Evolutionary conservation across 768 basidiomycete genomes (phyloP), one percentile per base, ranked within the genome.

Genomic region (Pleurotus cornucopiae): DNA sequence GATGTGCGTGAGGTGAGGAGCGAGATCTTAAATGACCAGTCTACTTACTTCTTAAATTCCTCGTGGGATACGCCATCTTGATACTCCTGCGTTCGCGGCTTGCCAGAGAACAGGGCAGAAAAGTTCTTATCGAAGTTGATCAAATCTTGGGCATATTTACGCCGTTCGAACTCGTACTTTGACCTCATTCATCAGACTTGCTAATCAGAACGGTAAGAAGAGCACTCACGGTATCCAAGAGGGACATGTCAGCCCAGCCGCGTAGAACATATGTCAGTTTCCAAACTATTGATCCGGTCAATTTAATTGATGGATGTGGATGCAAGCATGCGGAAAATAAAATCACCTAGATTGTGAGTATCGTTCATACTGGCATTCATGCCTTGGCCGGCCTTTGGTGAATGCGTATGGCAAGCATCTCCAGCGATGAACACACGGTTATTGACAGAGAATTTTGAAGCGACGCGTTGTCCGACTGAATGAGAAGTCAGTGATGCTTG

Each of bases 301-400:
- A 20, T 45, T 26, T 1, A 11, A 34, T 16, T 23, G 20, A 25
- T 41, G 2, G 25, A 4, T 41, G 7, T 40, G 11, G 18, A 16
- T 14, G 16, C 9, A 5, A 16, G 25, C 13, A 16, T 16, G 12
- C 6, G 39, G 45, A 12, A n/a, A 16, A 6, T 6, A 6, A 4
- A 57, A 69, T 43, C 57, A 79, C 84, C 78, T 20, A 90, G 76
- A 62, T 89, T 89, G 59, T 87, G 87, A 14, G 83, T 78, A 63
- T 89, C 88, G 48, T 82, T 83, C 83, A 89, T 88, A 58, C 84
- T 83, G 6, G 86, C 87, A 61, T 88, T 88, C 86, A 88, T 85
- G 9, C 86, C 88, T 65, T 89, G 88, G 12, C 87, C 83, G 58
- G 82, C 83, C 70, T 86, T 86, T 0, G 84, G 83, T 0, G 81